Conservation (phyloP, 2,329 filamentous ascomycete species). For the Madurella mycetomatis region DNA sequence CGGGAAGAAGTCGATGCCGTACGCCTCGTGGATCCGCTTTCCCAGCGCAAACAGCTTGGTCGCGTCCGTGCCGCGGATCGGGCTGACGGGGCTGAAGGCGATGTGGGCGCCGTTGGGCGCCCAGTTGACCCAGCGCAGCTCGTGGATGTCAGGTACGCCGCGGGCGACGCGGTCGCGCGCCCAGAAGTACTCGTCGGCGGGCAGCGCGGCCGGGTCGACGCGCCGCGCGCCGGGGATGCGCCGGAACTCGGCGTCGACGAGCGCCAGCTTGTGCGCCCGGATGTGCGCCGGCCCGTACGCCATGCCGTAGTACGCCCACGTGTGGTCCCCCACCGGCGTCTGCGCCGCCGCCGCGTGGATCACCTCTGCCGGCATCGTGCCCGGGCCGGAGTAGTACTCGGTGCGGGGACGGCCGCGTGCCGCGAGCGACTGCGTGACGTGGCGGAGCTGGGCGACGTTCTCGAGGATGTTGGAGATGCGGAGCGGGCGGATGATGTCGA, state of each 20-base stretch:
- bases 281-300: constrained; percentile 34
- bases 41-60: constrained; percentile 35
- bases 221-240: constrained; percentile 38
- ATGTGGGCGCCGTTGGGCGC: constrained; percentile 48
- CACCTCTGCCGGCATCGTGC: constrained; percentile 31
- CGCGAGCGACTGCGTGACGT: constrained; percentile 35
- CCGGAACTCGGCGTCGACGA: constrained; percentile 41
- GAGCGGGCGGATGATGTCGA: constrained; percentile 45
- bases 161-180: constrained; percentile 34
- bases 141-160: constrained; percentile 34
- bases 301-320: constrained; percentile 49
- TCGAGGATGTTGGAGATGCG: constrained; percentile 36
- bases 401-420: constrained; percentile 33
- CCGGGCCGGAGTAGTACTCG: constrained; percentile 30
- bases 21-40: constrained; percentile 31
- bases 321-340: constrained; percentile 32
- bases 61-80: constrained; percentile 40
- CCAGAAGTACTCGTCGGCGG: constrained; percentile 37
- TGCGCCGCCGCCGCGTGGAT: constrained; percentile 30
- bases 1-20: constrained; percentile 38
- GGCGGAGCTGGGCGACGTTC: constrained; percentile 35
- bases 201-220: constrained; percentile 40
- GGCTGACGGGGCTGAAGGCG: constrained; percentile 49
- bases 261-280: constrained; percentile 32
- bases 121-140: constrained; percentile 45